Percentiles rank a stretch among this genome's conserved stretches.
These are phyloP conservation scores for Stemphylium vesicarium DNA, from an alignment of 2,329 filamentous ascomycete genomes.

Conservation along the genomic window DNA sequence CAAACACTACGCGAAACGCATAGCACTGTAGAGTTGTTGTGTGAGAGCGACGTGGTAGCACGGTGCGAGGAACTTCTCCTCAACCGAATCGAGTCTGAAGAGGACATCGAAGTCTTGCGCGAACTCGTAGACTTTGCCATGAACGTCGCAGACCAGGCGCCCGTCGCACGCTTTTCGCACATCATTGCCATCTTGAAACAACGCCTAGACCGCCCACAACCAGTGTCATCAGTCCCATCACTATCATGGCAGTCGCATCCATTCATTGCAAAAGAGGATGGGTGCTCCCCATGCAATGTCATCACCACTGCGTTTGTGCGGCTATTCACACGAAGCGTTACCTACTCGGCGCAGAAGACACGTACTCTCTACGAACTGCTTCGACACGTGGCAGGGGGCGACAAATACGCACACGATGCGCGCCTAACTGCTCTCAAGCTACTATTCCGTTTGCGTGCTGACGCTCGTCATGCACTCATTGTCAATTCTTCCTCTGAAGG, in stretches of 20 bases:
- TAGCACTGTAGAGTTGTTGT: constrained; percentile 60
- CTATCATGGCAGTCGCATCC: constrained; percentile 26
- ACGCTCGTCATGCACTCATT: constrained; percentile 78
- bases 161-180: constrained; percentile 63
- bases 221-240: constrained; percentile 21
- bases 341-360: constrained; percentile 69
- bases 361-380: constrained; percentile 52
- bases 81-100: constrained; percentile 66
- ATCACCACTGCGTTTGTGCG: constrained; percentile 73
- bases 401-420: constrained; percentile 45
- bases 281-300: constrained; percentile 68
- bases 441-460: constrained; percentile 81
- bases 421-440: constrained; percentile 48
- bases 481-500: constrained; percentile 74
- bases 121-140: constrained; percentile 70
- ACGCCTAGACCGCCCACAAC: constrained; percentile 34
- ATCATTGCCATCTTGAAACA: constrained; percentile 52
- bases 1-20: constrained; percentile 62
- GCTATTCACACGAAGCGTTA: constrained; percentile 78
- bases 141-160: constrained; percentile 66
- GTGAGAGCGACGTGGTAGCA: constrained; percentile 63
- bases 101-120: constrained; percentile 68
- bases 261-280: constrained; percentile 18
- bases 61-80: constrained; percentile 68
- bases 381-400: constrained; percentile 39